Base-by-base conservation (phyloP, 225 moss, liverwort and hornwort species). In the Antitrichia curtipendula region DNA sequence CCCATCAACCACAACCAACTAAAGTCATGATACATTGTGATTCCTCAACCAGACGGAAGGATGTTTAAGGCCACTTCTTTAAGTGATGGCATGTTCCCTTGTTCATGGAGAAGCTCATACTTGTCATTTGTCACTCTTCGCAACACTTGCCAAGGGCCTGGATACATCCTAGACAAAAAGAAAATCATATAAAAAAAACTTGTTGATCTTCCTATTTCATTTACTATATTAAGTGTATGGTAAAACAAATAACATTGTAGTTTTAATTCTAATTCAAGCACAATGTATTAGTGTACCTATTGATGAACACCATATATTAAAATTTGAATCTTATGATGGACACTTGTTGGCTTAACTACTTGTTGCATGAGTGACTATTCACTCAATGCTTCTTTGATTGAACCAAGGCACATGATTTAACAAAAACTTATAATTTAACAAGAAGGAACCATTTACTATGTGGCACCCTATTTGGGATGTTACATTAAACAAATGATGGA, bases 1-100 rank as follows among this genome's bases (percentile, higher is more conserved):
- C 2, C 41, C 7, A 41, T 41, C 27, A 17, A 41, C 9, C 7
- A 58, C 36, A 34, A 60, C 13, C 11, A 49, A 15, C 23, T 7
- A 27, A 60, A 59, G 18, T 27, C 6, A 49, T 25, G 2, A 47
- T 36, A 32, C 18, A 54, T 86, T 61, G 47, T 10, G 11, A 82
- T 47, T 53, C 24, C 22, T 93, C 80, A 93, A 75, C 87, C 9
- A 80, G 66, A 57, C 1, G 94, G 88, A 49, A 99, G 90, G 54
- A 99, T 97, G 53, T 94, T 94, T 50, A 99, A 87, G 20, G 99
- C 99, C 40, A 99, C 97, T 58, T 97, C 97, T 83, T 99, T 97
- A 14, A 97, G 87, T 20, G 97, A 92, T 10, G 99, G 97, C 99
- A 97, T 99, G 66, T 77, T 87, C 59, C 56, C 76, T 90, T 99